phyloP scores from a whole-genome alignment of 2,329 filamentous ascomycete species.

The Aplosporella prunicola region DNA sequence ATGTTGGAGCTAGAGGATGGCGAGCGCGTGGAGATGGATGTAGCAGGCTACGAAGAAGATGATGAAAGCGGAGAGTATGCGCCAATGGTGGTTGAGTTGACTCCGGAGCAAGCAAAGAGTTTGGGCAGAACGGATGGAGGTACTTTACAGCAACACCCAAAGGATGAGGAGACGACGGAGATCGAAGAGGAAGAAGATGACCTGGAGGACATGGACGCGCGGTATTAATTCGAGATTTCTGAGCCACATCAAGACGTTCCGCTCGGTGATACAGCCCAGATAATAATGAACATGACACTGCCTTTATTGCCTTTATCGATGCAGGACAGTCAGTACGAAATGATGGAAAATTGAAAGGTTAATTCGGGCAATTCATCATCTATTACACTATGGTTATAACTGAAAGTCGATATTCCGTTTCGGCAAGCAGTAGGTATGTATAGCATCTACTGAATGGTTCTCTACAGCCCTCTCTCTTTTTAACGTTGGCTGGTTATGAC shows the following conservation, averaged over 20 bases:
- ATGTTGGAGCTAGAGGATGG: conserved; percentile 55
- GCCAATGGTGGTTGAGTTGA: conserved; percentile 49
- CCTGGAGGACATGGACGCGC: conserved; percentile 30
- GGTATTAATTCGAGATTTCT: conserved; percentile 18
- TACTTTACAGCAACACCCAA: conserved; percentile 24
- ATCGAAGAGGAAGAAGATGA: conserved; percentile 31
- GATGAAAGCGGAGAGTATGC: conserved; percentile 58
- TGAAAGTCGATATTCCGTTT: no score
- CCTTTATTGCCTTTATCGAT: no score
- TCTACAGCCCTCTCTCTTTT: no score
- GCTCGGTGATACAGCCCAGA: no score
- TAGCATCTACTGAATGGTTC: no score
- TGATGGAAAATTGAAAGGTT: no score
- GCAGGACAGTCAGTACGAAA: no score
- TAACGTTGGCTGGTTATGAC: no score
- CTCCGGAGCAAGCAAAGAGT: conserved; percentile 32
- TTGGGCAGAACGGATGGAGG: conserved; percentile 23
- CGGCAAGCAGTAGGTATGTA: no score
- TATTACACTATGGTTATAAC: no score
- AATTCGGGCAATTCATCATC: no score
- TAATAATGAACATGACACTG: no score
- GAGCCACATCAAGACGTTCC: background rate
- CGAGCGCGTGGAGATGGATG: conserved; percentile 51
- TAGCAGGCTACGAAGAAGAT: conserved; percentile 46
- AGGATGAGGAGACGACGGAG: conserved; percentile 19